Evolutionary conservation across 176 grass and related monocot genomes (phyloP).

Genomic region (Juncus effusus): DNA sequence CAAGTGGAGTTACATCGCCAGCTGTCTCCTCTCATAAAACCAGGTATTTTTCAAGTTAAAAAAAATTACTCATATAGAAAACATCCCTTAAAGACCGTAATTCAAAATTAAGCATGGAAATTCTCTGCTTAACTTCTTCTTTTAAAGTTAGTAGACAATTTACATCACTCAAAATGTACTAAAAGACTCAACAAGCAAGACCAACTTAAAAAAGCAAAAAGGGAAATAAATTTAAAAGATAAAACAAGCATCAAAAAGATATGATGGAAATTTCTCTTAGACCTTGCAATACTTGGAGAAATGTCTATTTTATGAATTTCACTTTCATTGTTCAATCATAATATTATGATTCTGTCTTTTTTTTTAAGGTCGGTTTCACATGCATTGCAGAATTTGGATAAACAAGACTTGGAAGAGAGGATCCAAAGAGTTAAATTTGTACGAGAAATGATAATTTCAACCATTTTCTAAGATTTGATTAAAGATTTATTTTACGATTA

Average conservation of each 20-base stretch:
- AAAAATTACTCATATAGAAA: not conserved
- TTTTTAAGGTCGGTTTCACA: constrained; percentile 28
- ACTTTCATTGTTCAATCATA: not conserved
- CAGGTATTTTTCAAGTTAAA: constrained; percentile 35
- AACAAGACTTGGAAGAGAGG: constrained; percentile 56
- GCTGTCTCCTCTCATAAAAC: constrained; percentile 20
- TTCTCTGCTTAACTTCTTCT: not conserved
- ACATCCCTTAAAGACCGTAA: not conserved
- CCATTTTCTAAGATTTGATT: constrained; percentile 47
- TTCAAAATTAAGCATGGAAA: not conserved
- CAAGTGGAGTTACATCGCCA: not conserved
- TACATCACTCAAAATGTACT: not conserved
- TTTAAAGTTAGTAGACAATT: not conserved
- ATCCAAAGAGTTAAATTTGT: constrained; percentile 67
- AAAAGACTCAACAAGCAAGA: not conserved
- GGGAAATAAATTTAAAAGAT: not conserved
- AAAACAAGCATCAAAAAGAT: not conserved
- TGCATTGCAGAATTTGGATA: constrained; percentile 18
- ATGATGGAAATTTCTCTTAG: not conserved
- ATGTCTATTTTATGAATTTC: not conserved
- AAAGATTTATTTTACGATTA: too few relatives aligned
- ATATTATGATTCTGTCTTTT: not conserved
- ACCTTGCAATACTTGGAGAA: not conserved
- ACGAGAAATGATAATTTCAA: constrained; percentile 47
- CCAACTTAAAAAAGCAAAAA: not conserved